Percentiles rank a stretch among this genome's conserved stretches.
Conservation (phyloP, 179 eudicot species). For the Spinacia oleracea region DNA sequence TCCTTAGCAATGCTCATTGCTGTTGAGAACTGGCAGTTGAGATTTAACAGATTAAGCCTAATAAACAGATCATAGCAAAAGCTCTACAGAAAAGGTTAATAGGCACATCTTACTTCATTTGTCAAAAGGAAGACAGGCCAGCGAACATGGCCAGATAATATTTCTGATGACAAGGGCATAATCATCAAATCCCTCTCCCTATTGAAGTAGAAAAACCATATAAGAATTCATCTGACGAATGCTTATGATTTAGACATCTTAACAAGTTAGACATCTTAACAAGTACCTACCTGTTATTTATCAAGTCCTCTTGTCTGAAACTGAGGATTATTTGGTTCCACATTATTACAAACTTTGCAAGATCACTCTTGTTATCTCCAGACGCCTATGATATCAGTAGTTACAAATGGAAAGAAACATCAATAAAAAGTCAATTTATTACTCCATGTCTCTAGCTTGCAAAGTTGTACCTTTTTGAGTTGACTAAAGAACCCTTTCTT, state of each 20-base stretch:
- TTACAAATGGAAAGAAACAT: slow-evolving; percentile 12
- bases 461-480: slow-evolving; percentile 53
- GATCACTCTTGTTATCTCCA: slow-evolving; percentile 47
- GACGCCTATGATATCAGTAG: slow-evolving; percentile 48
- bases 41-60: slow-evolving; percentile 7
- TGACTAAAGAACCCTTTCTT: slow-evolving; percentile 41
- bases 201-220: slow-evolving; percentile 28
- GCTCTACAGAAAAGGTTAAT: background rate
- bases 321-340: slow-evolving; percentile 92
- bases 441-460: slow-evolving; percentile 10
- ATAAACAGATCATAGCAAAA: background rate
- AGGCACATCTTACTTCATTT: slow-evolving; percentile 55
- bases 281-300: slow-evolving; percentile 72
- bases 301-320: slow-evolving; percentile 92
- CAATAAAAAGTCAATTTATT: slow-evolving; percentile 2
- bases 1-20: slow-evolving; percentile 81
- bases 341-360: slow-evolving; percentile 66
- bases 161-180: slow-evolving; percentile 74
- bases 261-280: background rate
- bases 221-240: slow-evolving; percentile 13
- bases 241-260: slow-evolving; percentile 4
- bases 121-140: slow-evolving; percentile 99
- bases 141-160: slow-evolving; percentile 61
- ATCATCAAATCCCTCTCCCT: slow-evolving; percentile 97
- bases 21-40: slow-evolving; percentile 55